phyloP scores from a whole-genome alignment of 2,329 filamentous ascomycete species.

The Penicillium sp. region DNA sequence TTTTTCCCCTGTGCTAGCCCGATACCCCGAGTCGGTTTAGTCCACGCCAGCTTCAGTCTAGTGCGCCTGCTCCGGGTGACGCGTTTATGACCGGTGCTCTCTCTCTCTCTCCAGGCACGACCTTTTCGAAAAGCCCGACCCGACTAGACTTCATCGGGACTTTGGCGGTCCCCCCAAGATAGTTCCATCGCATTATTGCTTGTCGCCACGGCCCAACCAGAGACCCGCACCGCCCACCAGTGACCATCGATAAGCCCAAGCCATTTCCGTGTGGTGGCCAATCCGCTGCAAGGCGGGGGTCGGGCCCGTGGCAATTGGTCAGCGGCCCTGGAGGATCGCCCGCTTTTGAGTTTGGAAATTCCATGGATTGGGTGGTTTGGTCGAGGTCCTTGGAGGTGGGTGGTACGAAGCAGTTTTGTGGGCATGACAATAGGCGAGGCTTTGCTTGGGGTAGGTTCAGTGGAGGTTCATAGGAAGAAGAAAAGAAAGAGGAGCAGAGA shows the following conservation, averaged over 20 bases:
- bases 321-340: conserved; percentile 30
- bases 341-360: conserved; percentile 30
- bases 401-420: not conserved
- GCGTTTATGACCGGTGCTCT: conserved; percentile 29
- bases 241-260: conserved; percentile 32
- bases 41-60: not conserved
- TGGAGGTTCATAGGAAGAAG: too few relatives aligned
- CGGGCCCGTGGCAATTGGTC: conserved; percentile 29
- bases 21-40: not conserved
- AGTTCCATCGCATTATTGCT: conserved; percentile 13
- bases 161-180: conserved; percentile 11
- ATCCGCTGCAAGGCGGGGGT: conserved; percentile 23
- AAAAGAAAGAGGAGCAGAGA: not conserved
- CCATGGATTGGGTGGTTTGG: conserved; percentile 23
- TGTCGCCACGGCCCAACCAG: conserved; percentile 37
- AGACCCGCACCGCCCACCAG: conserved; percentile 13
- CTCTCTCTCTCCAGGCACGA: conserved; percentile 23
- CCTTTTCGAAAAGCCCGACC: not conserved
- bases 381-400: not conserved
- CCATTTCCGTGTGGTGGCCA: conserved; percentile 28
- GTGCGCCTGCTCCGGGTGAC: conserved; percentile 20
- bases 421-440: not conserved
- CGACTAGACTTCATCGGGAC: conserved; percentile 23
- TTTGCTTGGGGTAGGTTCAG: not conserved
- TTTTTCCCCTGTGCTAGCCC: not conserved